Evolutionary conservation across 1,284 basidiomycete genomes (phyloP), one percentile per base, ranked within the genome.

Genomic region (Cryptococcus maquisensis): DNA sequence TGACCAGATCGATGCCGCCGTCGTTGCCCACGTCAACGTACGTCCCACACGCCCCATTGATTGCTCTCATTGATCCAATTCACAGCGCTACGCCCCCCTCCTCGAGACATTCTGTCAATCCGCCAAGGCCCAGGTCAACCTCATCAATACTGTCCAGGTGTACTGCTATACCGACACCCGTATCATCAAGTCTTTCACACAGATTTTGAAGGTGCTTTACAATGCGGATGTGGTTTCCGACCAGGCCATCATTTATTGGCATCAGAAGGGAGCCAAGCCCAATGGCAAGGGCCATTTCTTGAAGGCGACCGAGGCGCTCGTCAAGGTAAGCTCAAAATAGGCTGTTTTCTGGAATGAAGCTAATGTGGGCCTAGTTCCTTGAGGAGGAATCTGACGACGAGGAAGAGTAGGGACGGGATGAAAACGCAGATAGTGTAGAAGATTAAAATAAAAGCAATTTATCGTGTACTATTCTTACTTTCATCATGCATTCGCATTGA

Each of bases 171-270:
- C 93, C 76, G 90, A 97, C 71, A 92, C 90, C 26, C 87, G 90
- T 53, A 83, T 95, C 68, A 92, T 93, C 77, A 95, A 94, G 75
- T 82, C 89, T 8, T 97, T 98, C 81, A 85, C 90, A 47, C 88
- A 92, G 69, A 86, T 98, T 73, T 82, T 98, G 65, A 96, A 96
- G 81, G 89, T 93, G 69, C 81, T 95, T 74, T 97, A 97, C 79
- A 94, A 93, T 76, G 86, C 88, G 68, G 94, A 98, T 70, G 92
- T 91, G 77, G 83, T 97, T 65, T 88, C 90, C 57, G 91, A 94
- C 71, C 88, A 93, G 74, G 93, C 94, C 59, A 94, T 98, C 70
- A 87, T 97, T 58, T 98, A 96, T 78, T 98, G 94, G 94, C 82
- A 91, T 78, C 86, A 89, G 78, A 98, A 98, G 78, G 94, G 95